Evolutionary conservation across 2,329 filamentous ascomycete species (phyloP).

Genomic region (Hirsutella thompsonii): DNA sequence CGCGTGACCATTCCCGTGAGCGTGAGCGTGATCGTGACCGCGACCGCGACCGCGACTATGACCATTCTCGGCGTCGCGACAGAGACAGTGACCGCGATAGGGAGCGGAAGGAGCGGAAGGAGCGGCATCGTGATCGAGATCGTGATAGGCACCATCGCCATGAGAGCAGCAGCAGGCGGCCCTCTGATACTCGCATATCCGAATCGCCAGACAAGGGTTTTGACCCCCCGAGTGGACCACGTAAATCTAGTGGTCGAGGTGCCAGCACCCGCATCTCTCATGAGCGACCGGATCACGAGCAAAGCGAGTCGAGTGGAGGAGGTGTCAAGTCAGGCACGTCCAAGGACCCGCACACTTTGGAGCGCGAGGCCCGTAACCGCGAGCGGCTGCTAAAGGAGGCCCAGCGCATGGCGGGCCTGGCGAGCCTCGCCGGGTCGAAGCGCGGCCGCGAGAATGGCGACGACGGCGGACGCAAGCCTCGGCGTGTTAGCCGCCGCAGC

Average conservation of each 20-base stretch:
- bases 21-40: constrained; percentile 29
- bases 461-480: constrained; percentile 21
- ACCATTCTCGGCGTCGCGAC: constrained; percentile 18
- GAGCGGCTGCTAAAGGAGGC: constrained; percentile 57
- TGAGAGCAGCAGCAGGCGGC: constrained; percentile 20
- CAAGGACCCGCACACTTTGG: constrained; percentile 53
- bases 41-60: constrained; percentile 28
- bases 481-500: constrained; percentile 31
- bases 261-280: constrained; percentile 7
- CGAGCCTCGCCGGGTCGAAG: constrained; percentile 33
- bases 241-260: constrained; percentile 25
- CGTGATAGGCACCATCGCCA: constrained; percentile 8
- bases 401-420: constrained; percentile 43
- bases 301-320: constrained; percentile 21
- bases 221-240: constrained; percentile 28
- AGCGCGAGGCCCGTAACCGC: constrained; percentile 53
- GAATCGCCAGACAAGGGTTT: constrained; percentile 25
- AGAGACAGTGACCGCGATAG: constrained; percentile 25
- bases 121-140: constrained; percentile 19
- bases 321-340: constrained; percentile 8
- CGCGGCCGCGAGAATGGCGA: constrained; percentile 33
- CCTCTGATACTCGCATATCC: constrained; percentile 11
- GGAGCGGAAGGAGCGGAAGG: constrained; percentile 23
- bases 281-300: constrained; percentile 7
- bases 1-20: constrained; percentile 16